A percentile compares a stretch with the other conserved stretches of the same genome.
These are phyloP conservation scores for Umbelopsis sp. DNA, from an alignment of 192 early-diverging fungal species.

Conservation along the genomic window DNA sequence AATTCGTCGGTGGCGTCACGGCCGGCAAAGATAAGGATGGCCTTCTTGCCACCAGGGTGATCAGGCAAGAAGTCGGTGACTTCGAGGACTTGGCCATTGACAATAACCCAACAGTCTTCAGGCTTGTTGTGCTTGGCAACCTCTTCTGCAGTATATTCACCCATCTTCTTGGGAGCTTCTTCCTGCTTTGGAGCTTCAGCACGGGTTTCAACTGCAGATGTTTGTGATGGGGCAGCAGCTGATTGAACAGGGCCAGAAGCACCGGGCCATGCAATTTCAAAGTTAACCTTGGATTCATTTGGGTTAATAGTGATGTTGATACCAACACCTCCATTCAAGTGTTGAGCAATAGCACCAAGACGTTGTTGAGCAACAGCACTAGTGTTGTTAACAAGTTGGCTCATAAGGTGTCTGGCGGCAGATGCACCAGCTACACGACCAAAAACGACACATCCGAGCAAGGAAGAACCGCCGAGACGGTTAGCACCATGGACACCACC, in stretches of 20 bases:
- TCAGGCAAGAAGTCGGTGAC: slow-evolving; percentile 78
- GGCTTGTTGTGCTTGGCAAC: slow-evolving; percentile 84
- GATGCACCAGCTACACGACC: slow-evolving; percentile 87
- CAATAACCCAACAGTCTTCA: slow-evolving; percentile 85
- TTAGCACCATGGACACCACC: slow-evolving; percentile 97
- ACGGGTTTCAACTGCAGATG: slow-evolving; percentile 38
- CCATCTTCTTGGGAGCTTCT: slow-evolving; percentile 34
- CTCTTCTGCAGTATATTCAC: slow-evolving; percentile 66
- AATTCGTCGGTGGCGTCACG: slow-evolving; percentile 87
- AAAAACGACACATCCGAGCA: slow-evolving; percentile 96
- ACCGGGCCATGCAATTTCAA: slow-evolving; percentile 58
- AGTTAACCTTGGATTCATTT: slow-evolving; percentile 43
- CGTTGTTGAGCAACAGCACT: slow-evolving; percentile 56
- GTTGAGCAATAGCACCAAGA: slow-evolving; percentile 67
- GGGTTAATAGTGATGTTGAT: slow-evolving; percentile 63
- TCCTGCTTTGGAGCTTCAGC: slow-evolving; percentile 31
- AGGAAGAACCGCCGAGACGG: slow-evolving; percentile 90
- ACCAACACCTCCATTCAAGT: slow-evolving; percentile 64
- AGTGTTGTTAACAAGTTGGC: slow-evolving; percentile 53
- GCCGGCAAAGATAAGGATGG: slow-evolving; percentile 82
- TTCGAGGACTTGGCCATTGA: slow-evolving; percentile 80
- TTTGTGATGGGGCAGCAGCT: slow-evolving; percentile 27
- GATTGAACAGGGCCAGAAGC: slow-evolving; percentile 12
- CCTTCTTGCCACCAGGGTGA: slow-evolving; percentile 86
- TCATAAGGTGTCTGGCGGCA: slow-evolving; percentile 63